phyloP scores from a whole-genome alignment of 2,329 filamentous ascomycete genomes.

The Davidsoniella eucalypti region DNA sequence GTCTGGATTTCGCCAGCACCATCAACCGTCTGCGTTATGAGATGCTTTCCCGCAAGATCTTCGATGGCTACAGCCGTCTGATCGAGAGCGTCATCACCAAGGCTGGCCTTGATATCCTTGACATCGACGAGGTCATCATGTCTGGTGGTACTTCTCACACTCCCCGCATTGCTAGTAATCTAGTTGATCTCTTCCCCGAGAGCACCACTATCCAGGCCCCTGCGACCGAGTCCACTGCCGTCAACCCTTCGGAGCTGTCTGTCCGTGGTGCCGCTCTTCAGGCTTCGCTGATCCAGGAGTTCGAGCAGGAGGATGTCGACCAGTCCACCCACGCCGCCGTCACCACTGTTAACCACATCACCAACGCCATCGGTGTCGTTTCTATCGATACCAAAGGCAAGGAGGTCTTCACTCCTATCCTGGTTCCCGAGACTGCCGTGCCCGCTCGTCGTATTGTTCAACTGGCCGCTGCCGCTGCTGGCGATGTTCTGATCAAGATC shows the following conservation, averaged over 20 bases:
- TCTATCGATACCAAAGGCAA: constrained; percentile 41
- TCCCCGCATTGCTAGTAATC: constrained; percentile 73
- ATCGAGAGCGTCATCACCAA: constrained; percentile 79
- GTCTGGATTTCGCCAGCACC: constrained; percentile 78
- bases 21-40: constrained; percentile 92
- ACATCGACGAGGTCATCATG: constrained; percentile 88
- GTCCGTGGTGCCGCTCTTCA: constrained; percentile 89
- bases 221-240: constrained; percentile 55
- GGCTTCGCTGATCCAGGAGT: constrained; percentile 85
- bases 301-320: constrained; percentile 83
- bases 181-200: constrained; percentile 65
- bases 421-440: constrained; percentile 74
- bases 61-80: constrained; percentile 73
- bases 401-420: constrained; percentile 62
- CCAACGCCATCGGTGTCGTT: constrained; percentile 76
- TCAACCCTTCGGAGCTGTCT: constrained; percentile 86
- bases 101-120: constrained; percentile 77
- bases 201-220: constrained; percentile 67
- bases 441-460: constrained; percentile 75
- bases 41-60: constrained; percentile 70
- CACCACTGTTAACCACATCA: constrained; percentile 81
- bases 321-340: constrained; percentile 93
- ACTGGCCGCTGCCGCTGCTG: constrained; percentile 58
- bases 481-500: constrained; percentile 75
- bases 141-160: constrained; percentile 86